phyloP scores from a whole-genome alignment of 345 rosid species.

The Xanthoceras sorbifolium region DNA sequence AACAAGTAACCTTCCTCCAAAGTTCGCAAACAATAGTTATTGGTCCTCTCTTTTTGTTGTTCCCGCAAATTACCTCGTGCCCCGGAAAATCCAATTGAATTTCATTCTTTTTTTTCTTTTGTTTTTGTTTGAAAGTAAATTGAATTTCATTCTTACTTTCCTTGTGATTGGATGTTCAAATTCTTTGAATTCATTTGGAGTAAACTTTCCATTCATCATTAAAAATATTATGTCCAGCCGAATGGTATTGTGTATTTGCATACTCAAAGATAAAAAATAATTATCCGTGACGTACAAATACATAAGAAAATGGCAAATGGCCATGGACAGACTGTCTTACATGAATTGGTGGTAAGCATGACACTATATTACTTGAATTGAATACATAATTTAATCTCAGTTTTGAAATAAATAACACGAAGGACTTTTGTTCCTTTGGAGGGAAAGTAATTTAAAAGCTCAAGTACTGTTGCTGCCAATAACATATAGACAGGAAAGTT shows the following conservation, averaged over 20 bases:
- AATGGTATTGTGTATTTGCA: too few relatives aligned
- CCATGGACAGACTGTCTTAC: too few relatives aligned
- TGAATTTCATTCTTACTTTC: neutral
- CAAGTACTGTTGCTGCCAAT: too few relatives aligned
- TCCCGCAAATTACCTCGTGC: neutral
- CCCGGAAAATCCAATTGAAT: neutral
- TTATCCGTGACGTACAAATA: neutral
- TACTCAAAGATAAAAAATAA: too few relatives aligned
- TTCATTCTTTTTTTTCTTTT: too few relatives aligned
- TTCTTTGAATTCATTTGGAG: neutral
- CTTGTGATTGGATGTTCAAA: too few relatives aligned
- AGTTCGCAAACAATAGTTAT: neutral
- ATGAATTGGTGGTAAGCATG: neutral
- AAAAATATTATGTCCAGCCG: too few relatives aligned
- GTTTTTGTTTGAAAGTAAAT: too few relatives aligned
- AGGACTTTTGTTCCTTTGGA: too few relatives aligned
- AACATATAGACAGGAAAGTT: neutral
- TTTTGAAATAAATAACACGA: neutral
- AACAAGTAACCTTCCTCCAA: neutral
- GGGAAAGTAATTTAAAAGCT: too few relatives aligned
- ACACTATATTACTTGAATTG: neutral
- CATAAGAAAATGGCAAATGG: neutral
- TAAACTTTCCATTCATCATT: neutral
- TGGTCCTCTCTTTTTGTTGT: neutral
- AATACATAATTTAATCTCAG: neutral